Evolutionary conservation across 1,284 basidiomycete species (phyloP).

Genomic region (Fomitiporia mediterranea): DNA sequence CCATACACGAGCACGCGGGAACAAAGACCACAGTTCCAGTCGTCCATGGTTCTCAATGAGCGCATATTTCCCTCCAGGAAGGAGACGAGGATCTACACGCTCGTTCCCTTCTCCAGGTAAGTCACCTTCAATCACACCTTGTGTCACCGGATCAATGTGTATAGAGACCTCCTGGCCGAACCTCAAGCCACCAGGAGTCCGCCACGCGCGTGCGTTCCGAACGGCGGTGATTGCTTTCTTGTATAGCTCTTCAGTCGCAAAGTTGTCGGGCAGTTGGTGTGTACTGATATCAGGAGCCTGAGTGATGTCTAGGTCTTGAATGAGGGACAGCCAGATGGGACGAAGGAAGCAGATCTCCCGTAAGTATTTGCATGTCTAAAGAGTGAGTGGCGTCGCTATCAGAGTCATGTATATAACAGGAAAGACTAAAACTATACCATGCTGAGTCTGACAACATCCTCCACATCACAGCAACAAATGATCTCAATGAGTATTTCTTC

Average conservation of each 20-base stretch:
- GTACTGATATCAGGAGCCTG: neutral
- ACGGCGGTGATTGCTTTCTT: neutral
- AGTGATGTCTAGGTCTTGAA: constrained; percentile 1
- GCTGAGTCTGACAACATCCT: constrained; percentile 4
- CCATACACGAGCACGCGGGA: constrained; percentile 4
- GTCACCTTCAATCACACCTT: neutral
- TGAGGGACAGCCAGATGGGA: constrained; percentile 2
- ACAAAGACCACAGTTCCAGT: constrained; percentile 2
- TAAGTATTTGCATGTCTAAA: constrained; percentile 1
- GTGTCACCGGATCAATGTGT: neutral
- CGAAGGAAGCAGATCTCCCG: neutral
- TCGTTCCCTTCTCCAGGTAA: neutral
- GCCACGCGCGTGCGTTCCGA: neutral
- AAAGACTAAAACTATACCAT: neutral
- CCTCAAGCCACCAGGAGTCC: neutral
- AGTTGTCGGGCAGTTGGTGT: neutral
- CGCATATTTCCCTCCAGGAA: neutral
- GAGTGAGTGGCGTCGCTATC: neutral
- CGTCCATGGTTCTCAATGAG: constrained; percentile 6
- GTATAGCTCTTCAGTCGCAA: neutral
- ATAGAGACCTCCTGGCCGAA: neutral
- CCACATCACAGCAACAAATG: neutral
- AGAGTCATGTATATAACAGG: neutral
- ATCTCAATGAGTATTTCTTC: constrained; percentile 1
- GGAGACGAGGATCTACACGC: neutral